Base-by-base conservation (phyloP, 495 filamentous ascomycete genomes). In the Aspergillus diversus region DNA sequence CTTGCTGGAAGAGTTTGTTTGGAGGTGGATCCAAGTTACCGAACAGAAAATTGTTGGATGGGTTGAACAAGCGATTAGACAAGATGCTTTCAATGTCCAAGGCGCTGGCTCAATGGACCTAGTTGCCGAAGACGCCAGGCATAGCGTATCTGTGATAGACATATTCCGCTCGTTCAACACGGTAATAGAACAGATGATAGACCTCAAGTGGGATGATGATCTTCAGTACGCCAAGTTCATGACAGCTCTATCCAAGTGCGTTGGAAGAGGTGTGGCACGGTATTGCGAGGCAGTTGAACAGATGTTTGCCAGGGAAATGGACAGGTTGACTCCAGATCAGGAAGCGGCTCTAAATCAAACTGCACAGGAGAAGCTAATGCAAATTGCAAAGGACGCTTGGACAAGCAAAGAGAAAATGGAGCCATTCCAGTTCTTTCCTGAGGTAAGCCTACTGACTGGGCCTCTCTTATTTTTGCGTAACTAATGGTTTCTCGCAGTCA, bases 331-430 rank as follows among this genome's bases (percentile, higher is more conserved):
- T 1, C 91, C 93, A 21, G 89, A 97, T 69, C 93, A 99, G 79
- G 88, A 91, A 59, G 89, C 89, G 35, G 89, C 87, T 17, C 81
- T 86, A 35, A 81, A 83, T 37, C 91, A 92, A 74, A 91, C 92
- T 27, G 84, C 91, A n/a, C 92, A 96, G 73, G 92, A 97, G 70
- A 92, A 90, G 69, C 91, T 91, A 71, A 84, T 97, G 76, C 88
- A 95, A 66, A 84, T 97, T 65, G 96, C 96, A 1, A 96, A 96
- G 73, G 94, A 97, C 70, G 91, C 92, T n/a, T 97, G 92, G 91
- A 89, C 85, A 56, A 91, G 89, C 61, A 95, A 92, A 71, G 93
- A 98, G 60, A 97, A 92, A 71, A 89, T 97, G 21, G 95, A 99
- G 68, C 96, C 96, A 5, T 99, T 97, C 75, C 94, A 98, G 69